Conservation (phyloP, 345 rosid species). For the Brassica rapa region DNA sequence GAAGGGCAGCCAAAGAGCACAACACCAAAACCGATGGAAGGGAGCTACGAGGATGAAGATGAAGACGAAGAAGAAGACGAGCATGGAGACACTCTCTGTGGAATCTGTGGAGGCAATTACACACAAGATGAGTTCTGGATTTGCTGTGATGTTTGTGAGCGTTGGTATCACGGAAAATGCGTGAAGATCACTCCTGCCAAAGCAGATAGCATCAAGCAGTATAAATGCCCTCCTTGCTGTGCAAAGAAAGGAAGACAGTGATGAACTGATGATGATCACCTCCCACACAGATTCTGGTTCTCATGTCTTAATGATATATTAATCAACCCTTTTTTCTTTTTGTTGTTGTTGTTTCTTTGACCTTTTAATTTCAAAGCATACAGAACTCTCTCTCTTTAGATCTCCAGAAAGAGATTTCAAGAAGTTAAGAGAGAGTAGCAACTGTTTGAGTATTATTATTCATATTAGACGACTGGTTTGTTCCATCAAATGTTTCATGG, state of each 20-base stretch:
- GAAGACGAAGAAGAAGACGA: slow-evolving; percentile 79
- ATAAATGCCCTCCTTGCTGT: slow-evolving; percentile 88
- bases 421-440: slow-evolving; percentile 36
- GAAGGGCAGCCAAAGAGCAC: slow-evolving; percentile 63
- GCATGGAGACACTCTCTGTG: slow-evolving; percentile 71
- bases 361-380: slow-evolving; percentile 34
- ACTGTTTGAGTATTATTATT: slow-evolving; percentile 37
- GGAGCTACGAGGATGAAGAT: slow-evolving; percentile 56
- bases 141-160: slow-evolving; percentile 75
- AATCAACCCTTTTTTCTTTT: slow-evolving; percentile 1
- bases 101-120: slow-evolving; percentile 75
- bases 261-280: slow-evolving; percentile 38
- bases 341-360: slow-evolving; percentile 14
- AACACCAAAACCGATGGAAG: slow-evolving; percentile 55
- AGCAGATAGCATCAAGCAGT: slow-evolving; percentile 84
- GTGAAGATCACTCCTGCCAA: slow-evolving; percentile 84
- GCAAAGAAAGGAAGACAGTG: slow-evolving; percentile 65
- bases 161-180: slow-evolving; percentile 86
- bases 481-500: slow-evolving; percentile 26
- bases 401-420: slow-evolving; percentile 35
- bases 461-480: slow-evolving; percentile 15
- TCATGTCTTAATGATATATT: slow-evolving; percentile 34
- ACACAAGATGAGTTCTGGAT: slow-evolving; percentile 88
- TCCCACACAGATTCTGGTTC: slow-evolving; percentile 25
- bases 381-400: slow-evolving; percentile 36